These are phyloP conservation scores for Leishmania arabica DNA, from an alignment of 208 protist species.

Conservation along the genomic window DNA sequence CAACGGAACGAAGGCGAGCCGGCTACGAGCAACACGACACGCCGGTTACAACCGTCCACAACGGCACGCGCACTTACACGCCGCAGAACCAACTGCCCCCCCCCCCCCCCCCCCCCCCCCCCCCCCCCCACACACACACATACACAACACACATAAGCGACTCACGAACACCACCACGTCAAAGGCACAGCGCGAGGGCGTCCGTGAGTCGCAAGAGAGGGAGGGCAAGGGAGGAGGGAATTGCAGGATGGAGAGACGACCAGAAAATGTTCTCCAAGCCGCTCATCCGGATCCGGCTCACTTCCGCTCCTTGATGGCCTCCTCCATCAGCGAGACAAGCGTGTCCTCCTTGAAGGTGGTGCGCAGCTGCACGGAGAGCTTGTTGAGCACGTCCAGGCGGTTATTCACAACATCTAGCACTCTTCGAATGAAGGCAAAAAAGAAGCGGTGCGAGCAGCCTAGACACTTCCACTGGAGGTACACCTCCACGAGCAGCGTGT, in stretches of 20 bases:
- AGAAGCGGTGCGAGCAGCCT: constrained; percentile 47
- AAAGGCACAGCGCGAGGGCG: background rate
- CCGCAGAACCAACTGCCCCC: background rate
- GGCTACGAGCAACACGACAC: background rate
- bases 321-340: constrained; percentile 36
- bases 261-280: background rate
- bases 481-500: constrained; percentile 68
- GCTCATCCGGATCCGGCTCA: background rate
- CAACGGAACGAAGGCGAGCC: background rate
- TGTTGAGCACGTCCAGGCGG: constrained; percentile 45
- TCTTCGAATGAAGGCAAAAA: constrained; percentile 55
- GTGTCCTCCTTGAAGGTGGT: constrained; percentile 39
- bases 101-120: no score
- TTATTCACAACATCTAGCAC: constrained; percentile 35
- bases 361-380: constrained; percentile 44
- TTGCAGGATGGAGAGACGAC: background rate
- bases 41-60: background rate
- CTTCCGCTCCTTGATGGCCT: constrained; percentile 37
- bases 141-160: background rate
- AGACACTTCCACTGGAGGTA: constrained; percentile 72
- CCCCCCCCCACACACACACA: no score
- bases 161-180: background rate
- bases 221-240: no score
- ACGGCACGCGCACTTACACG: no score
- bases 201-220: background rate